Conservation (phyloP, 371 early-diverging fungal genomes). For the Circinella umbellata region DNA sequence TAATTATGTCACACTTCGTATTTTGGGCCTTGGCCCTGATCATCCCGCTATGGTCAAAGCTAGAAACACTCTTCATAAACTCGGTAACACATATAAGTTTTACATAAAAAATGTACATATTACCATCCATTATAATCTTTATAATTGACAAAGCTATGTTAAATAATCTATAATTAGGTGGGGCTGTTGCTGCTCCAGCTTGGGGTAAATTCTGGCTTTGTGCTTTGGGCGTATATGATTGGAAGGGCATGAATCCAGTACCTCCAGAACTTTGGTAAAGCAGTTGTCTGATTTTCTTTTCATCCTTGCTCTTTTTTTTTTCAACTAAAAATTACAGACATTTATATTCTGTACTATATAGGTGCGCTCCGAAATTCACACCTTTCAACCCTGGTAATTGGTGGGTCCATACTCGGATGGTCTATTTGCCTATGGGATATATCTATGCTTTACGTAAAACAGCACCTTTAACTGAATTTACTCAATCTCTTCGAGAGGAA, state of each 20-base stretch:
- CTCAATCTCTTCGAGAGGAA: constrained; percentile 81
- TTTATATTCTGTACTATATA: no score
- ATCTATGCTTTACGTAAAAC: constrained; percentile 78
- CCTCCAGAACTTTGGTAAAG: constrained; percentile 92
- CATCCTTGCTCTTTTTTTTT: no score
- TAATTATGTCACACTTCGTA: constrained; percentile 91
- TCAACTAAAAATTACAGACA: background rate
- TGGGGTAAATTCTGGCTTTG: constrained; percentile 99
- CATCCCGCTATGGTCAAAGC: constrained; percentile 88
- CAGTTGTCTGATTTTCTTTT: no score
- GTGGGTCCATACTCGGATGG: constrained; percentile 93
- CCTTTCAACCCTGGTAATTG: constrained; percentile 91
- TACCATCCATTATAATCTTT: background rate
- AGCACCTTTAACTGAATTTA: constrained; percentile 69
- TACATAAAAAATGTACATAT: background rate
- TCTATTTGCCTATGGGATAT: constrained; percentile 95
- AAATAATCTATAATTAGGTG: constrained; percentile 48
- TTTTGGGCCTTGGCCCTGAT: constrained; percentile 87
- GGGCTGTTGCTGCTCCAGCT: constrained; percentile 85
- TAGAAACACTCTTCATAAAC: constrained; percentile 80
- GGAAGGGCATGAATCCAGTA: constrained; percentile 94
- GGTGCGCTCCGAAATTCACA: constrained; percentile 81
- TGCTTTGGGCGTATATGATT: constrained; percentile 91
- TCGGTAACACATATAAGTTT: constrained; percentile 55
- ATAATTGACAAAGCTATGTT: background rate